Conservation (phyloP, 1,284 basidiomycete species). For the Sanghuangporus sanghuang region DNA sequence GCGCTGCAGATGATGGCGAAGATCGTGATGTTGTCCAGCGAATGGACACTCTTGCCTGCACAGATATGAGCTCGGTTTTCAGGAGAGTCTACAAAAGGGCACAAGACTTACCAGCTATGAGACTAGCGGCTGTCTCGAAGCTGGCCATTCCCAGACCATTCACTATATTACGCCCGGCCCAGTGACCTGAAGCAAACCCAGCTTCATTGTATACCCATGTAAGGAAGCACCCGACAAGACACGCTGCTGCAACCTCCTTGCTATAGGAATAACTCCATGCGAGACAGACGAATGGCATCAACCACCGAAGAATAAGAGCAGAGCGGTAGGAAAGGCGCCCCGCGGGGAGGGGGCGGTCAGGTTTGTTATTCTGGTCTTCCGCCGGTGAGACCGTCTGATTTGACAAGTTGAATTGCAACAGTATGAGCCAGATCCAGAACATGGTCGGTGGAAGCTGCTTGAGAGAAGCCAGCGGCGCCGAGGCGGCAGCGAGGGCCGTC, state of each 20-base stretch:
- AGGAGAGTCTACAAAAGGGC: background rate
- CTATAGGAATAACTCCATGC: conserved; percentile 23
- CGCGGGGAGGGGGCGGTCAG: conserved; percentile 33
- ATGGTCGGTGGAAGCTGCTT: conserved; percentile 20
- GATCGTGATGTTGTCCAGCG: conserved; percentile 20
- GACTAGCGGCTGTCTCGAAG: conserved; percentile 30
- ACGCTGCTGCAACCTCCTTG: conserved; percentile 20
- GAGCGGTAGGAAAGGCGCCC: conserved; percentile 24
- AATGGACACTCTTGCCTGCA: conserved; percentile 14
- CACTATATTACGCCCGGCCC: conserved; percentile 27
- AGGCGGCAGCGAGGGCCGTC: conserved; percentile 22
- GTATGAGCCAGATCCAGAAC: conserved; percentile 40
- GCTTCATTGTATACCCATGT: conserved; percentile 27
- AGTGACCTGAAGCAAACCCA: conserved; percentile 21
- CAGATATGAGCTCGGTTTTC: conserved; percentile 25
- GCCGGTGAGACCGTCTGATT: conserved; percentile 32
- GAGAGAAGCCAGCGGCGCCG: conserved; percentile 25
- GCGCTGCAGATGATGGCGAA: conserved; percentile 24
- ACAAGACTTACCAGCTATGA: conserved; percentile 27
- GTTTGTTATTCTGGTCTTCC: conserved; percentile 32
- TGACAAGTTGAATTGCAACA: conserved; percentile 36
- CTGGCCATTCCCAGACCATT: conserved; percentile 27
- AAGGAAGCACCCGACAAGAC: conserved; percentile 19
- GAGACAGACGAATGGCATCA: conserved; percentile 24
- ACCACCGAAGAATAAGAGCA: conserved; percentile 28